Base-by-base conservation (phyloP, 345 rosid genomes). In the Gynandropsis gynandra region DNA sequence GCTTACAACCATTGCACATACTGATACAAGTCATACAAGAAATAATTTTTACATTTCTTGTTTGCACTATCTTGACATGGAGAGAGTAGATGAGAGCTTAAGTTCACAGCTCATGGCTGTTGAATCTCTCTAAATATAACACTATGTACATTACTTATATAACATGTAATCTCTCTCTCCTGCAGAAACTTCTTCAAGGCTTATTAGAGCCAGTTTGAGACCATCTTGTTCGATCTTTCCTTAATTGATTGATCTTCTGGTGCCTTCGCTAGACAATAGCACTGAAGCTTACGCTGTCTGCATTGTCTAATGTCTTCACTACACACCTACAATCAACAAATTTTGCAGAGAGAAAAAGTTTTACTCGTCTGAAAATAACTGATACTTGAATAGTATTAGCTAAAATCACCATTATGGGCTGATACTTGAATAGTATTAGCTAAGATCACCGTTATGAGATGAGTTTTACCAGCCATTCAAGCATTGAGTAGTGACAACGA, bases 281-380 rank as follows among this genome's bases (percentile, higher is more conserved):
- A 89, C 74, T 89, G 97, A 78, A 89, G 70, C 62, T 89, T 4
- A 86, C 97, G 63, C 97, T 83, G 74, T 86, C 97, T 16, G 95
- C 94, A 47, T 89, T 83, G 71, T 89, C 97, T 60, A 89, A 52
- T 16, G 95, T 89, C 72, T 89, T 89, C 62, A 89, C 97, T 38
- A 89, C 97, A 63, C 86, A 89, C 97, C 97, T 89, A 69, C 35
- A 42, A 36, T 18, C 16, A 12, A 44, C n/a, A 2, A 24, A 2
- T n/a, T n/a, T n/a, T n/a, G n/a, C n/a, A n/a, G n/a, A n/a, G n/a
- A n/a, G n/a, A n/a, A n/a, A n/a, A n/a, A n/a, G n/a, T n/a, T n/a
- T 2, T 24, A 24, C 29, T 24, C 29, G n/a, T 5, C 5, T 24
- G 2, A 2, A 2, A 2, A 24, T 5, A 24, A 24, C n/a, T n/a